Evolutionary conservation across 371 early-diverging fungal genomes (phyloP), one percentile per base, ranked within the genome.

Genomic region (Mucor circinelloides): DNA sequence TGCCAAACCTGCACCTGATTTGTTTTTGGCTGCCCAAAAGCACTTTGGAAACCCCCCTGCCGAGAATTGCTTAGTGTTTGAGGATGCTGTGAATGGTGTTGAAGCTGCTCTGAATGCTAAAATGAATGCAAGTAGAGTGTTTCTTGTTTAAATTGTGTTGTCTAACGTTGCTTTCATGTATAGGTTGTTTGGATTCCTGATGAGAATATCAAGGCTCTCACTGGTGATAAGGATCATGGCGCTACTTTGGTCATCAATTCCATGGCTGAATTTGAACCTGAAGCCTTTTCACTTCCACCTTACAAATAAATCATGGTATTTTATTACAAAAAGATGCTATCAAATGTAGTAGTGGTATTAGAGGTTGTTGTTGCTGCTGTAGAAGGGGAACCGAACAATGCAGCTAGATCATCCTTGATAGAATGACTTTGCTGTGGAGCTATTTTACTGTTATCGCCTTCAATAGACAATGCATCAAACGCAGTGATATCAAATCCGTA

Each of bases 1-100:
- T 58, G 94, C 94, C 19, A 97, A 97, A 76, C 98, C 98, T 5
- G 82, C 91, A 13, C 97, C 98, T 0, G 98, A 97, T 73, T 81
- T 96, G 19, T 97, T 97, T 75, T 81, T 91, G 31, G 90, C 85
- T 8, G 97, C 95, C 17, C 77, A 79, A 66, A 58, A 76, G 28
- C 73, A 80, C 58, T 62, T 87, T 19, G 85, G 84, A 42, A 73
- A 76, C 59, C 82, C 86, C 2, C 72, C 81, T 64, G 75, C 86
- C 2, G 81, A 80, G 6, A 82, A 85, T 27, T 95, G 95, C 74
- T 80, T 97, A 23, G 97, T 96, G 15, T 97, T 97, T 88, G 98
- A 97, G 74, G 97, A 97, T 69, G 90, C 97, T 6, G 76, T 85
- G 3, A 85, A 87, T 59, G 98, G 98, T 19, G 91, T 96, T 8